Evolutionary conservation across 202 grass and related monocot species (phyloP).

Genomic region (Cymbopogon flexuosus): DNA sequence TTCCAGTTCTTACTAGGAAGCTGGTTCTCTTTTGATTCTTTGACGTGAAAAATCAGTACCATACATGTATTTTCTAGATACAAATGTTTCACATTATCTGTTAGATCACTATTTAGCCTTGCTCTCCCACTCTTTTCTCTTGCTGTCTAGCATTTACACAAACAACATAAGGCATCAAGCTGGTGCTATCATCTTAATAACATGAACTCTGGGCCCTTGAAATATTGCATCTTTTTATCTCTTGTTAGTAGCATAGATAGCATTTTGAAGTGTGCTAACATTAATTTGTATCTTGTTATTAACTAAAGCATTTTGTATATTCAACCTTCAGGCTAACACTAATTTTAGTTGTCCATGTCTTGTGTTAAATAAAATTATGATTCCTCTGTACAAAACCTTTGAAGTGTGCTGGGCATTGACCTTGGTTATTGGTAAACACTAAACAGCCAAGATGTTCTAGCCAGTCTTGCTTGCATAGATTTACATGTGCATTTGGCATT

Average conservation of each 20-base stretch:
- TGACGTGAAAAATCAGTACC: neutral
- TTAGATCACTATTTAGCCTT: neutral
- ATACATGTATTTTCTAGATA: neutral
- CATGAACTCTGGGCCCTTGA: neutral
- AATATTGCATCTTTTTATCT: conserved; percentile 5
- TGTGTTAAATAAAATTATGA: neutral
- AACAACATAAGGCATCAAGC: neutral
- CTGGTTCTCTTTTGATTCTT: neutral
- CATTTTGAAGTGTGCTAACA: conserved; percentile 11
- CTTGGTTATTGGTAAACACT: neutral
- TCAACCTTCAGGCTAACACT: neutral
- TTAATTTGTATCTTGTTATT: too few relatives aligned
- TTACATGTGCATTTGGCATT: neutral
- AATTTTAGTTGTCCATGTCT: neutral
- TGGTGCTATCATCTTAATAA: neutral
- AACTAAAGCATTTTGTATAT: too few relatives aligned
- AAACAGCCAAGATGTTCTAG: conserved; percentile 8
- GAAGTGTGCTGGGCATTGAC: neutral
- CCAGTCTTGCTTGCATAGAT: conserved; percentile 6
- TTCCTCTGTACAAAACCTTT: conserved; percentile 29
- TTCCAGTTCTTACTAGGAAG: neutral
- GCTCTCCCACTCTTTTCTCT: neutral
- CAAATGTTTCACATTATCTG: neutral
- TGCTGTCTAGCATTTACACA: neutral
- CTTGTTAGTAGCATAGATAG: neutral